Base-by-base conservation (phyloP, 2,329 filamentous ascomycete genomes). In the Botrytis fragariae region DNA sequence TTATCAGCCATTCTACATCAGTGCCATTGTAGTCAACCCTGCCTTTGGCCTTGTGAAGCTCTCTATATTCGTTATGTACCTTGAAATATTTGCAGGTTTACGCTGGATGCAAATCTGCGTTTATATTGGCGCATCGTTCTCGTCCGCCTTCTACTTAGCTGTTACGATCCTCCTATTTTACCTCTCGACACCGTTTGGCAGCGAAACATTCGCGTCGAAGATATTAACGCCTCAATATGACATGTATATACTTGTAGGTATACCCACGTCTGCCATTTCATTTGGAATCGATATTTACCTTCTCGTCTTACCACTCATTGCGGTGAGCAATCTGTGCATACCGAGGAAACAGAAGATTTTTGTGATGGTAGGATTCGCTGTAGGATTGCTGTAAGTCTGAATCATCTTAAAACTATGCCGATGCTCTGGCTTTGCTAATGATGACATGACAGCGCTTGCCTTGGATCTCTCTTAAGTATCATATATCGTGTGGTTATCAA, bases 101-200 rank as follows among this genome's bases (percentile, higher is more conserved):
- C 57, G 57, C 18, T 60, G 57, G 57, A 60, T 60, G 57, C 8
- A 6, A 22, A 60, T 35, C 0, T 60, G 57, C 18, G 57, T 60
- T 35, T 60, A 60, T 1, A 60, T 60, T 0, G 57, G 57, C 12
- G 57, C 57, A 60, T 35, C 57, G 5, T 10, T 60, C 1, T 35
- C 8, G 0, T 4, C 57, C 16, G 18, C 18, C 1, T 59, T 59
- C 3, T 59, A 59, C 4, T 0, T 59, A 22, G 29, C 54, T 0
- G 0, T 4, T 3, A 32, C 29, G 0, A 35, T 59, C 1, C 1
- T 35, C 0, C 0, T 0, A 0, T 32, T 32, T 35, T 59, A 59
- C 9, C 0, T 4, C 1, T 0, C 6, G 3, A 59, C 54, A 0
- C 54, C 54, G 0, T 1, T 59, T 5, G n/a, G n/a, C 3, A 1